A percentile compares a stretch with the other conserved stretches of the same genome.
Conservation (phyloP, 2,329 filamentous ascomycete species). For the Ophidiomyces ophidiicola region DNA sequence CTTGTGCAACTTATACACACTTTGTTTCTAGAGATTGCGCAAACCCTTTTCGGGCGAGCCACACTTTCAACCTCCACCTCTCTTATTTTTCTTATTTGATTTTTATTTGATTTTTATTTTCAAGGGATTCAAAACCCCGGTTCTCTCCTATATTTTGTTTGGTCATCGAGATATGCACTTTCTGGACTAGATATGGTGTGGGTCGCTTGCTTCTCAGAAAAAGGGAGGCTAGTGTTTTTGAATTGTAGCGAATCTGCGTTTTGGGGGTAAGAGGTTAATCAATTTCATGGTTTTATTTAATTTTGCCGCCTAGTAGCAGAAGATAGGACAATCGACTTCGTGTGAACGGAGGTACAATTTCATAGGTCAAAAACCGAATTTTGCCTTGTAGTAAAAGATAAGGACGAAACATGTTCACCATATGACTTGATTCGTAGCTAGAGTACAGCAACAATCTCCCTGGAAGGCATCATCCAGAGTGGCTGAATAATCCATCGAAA, state of each 20-base stretch:
- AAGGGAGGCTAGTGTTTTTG: constrained; percentile 8
- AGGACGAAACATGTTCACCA: constrained; percentile 13
- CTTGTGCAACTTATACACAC: constrained; percentile 3
- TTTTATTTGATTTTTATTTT: neutral
- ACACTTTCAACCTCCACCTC: neutral
- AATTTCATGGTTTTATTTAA: neutral
- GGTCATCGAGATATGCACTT: constrained; percentile 2
- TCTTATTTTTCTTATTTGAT: neutral
- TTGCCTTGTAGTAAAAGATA: constrained; percentile 7
- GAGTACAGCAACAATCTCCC: constrained; percentile 16
- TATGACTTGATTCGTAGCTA: constrained; percentile 16
- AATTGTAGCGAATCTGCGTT: neutral
- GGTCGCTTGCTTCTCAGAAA: neutral
- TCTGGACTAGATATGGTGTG: constrained; percentile 8
- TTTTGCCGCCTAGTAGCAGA: constrained; percentile 1
- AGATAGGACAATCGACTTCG: constrained; percentile 1
- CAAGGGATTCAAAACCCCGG: neutral
- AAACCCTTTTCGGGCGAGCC: constrained; percentile 3
- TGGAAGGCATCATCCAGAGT: constrained; percentile 14
- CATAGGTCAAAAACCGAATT: constrained; percentile 7
- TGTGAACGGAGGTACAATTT: constrained; percentile 10
- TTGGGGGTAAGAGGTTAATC: too few species aligned
- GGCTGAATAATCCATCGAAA: constrained; percentile 13
- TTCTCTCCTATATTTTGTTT: neutral
- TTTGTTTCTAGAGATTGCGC: neutral